Evolutionary conservation across 2,329 filamentous ascomycete genomes (phyloP).

Genomic region (Colletotrichum sojae): DNA sequence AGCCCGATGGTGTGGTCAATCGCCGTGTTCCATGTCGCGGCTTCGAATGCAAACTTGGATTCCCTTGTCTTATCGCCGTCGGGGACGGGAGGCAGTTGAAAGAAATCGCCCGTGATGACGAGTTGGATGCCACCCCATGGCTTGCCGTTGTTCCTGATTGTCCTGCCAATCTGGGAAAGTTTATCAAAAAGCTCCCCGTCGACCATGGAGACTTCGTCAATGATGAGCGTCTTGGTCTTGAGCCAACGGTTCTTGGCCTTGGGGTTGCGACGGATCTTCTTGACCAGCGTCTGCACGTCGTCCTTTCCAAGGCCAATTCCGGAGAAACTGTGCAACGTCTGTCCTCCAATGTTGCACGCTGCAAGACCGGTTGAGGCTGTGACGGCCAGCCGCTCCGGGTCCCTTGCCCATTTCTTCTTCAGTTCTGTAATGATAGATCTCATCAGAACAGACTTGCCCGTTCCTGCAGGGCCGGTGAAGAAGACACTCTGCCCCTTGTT

Average conservation of each 20-base stretch:
- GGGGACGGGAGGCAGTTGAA: constrained; percentile 94
- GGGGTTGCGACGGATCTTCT: constrained; percentile 89
- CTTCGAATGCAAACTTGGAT: constrained; percentile 93
- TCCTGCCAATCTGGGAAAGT: constrained; percentile 87
- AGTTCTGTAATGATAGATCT: constrained; percentile 88
- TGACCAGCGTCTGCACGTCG: constrained; percentile 81
- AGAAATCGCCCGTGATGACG: constrained; percentile 97
- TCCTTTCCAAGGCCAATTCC: constrained; percentile 97
- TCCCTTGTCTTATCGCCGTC: constrained; percentile 75
- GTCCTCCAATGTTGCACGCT: constrained; percentile 96
- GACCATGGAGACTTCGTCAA: constrained; percentile 99
- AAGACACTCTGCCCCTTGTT: constrained; percentile 90
- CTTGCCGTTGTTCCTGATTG: constrained; percentile 88
- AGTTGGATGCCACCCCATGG: constrained; percentile 97
- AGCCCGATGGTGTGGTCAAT: constrained; percentile 97
- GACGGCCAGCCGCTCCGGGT: constrained; percentile 89
- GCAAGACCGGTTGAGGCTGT: constrained; percentile 97
- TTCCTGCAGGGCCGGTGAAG: constrained; percentile 96
- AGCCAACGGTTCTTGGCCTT: constrained; percentile 94
- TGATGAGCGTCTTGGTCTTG: constrained; percentile 86
- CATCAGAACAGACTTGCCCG: constrained; percentile 97
- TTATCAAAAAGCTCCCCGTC: constrained; percentile 98
- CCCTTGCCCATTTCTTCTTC: constrained; percentile 80
- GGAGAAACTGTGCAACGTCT: constrained; percentile 95
- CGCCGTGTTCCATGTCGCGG: constrained; percentile 89